Percentiles rank a stretch among this genome's conserved stretches.
phyloP scores from a whole-genome alignment of 2,329 filamentous ascomycete species.

The Colletotrichum orbiculare region DNA sequence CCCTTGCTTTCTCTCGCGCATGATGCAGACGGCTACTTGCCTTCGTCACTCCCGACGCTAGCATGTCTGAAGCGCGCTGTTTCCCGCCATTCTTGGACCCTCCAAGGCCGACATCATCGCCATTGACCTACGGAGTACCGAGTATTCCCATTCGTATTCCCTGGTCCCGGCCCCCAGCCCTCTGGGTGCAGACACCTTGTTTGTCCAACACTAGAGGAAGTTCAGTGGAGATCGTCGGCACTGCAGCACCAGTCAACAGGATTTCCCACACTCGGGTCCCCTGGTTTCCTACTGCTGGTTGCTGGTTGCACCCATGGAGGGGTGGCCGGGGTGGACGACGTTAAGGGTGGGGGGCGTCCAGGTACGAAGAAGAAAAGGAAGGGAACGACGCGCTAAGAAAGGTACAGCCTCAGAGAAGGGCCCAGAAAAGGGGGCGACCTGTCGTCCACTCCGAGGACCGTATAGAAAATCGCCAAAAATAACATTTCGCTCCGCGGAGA shows the following conservation, averaged over 20 bases:
- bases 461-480: conserved; percentile 34
- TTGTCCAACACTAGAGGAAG: conserved; percentile 35
- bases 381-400: conserved; percentile 27
- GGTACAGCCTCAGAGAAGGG: conserved; percentile 37
- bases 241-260: conserved; percentile 29
- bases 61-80: background rate
- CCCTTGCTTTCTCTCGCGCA: conserved; percentile 8
- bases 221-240: conserved; percentile 36
- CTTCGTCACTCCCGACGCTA: conserved; percentile 25
- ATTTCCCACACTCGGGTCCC: conserved; percentile 27
- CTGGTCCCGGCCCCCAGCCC: conserved; percentile 27
- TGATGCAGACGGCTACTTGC: conserved; percentile 29
- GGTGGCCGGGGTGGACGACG: conserved; percentile 13
- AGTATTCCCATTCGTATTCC: conserved; percentile 35
- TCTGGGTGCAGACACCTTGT: conserved; percentile 33
- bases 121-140: conserved; percentile 6
- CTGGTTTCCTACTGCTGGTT: conserved; percentile 33
- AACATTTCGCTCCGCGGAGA: conserved; percentile 28
- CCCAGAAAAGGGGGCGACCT: conserved; percentile 32
- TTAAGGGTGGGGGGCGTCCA: conserved; percentile 17
- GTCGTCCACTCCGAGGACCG: conserved; percentile 28
- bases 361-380: conserved; percentile 34
- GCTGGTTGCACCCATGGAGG: conserved; percentile 33
- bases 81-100: conserved; percentile 13
- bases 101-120: conserved; percentile 36